Conservation (phyloP, 2,329 filamentous ascomycete genomes). For the Claviceps sp. region DNA sequence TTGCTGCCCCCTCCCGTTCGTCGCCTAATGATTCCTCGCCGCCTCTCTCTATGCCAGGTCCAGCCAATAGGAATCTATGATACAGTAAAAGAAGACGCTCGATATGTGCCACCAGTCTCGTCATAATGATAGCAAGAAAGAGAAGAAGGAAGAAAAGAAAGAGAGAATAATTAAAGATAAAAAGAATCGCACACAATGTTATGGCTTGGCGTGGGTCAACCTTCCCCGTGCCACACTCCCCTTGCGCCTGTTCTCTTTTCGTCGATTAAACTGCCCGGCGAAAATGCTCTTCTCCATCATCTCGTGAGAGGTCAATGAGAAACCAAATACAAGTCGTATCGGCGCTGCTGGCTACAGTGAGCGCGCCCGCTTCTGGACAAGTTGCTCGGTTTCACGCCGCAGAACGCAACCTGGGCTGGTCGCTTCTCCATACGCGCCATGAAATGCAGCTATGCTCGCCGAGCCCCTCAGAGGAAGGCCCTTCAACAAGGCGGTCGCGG, state of each 20-base stretch:
- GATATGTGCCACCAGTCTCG: no score
- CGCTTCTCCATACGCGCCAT: constrained; percentile 54
- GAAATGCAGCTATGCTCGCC: constrained; percentile 33
- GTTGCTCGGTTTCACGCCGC: constrained; percentile 67
- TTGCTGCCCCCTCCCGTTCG: no score
- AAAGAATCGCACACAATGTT: neutral
- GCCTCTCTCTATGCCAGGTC: neutral
- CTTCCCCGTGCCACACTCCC: neutral
- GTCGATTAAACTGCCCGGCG: neutral
- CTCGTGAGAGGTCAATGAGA: constrained; percentile 3
- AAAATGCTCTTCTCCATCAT: neutral
- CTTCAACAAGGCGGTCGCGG: constrained; percentile 50
- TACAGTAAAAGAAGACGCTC: neutral
- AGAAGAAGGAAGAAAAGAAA: neutral
- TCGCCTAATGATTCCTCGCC: no score
- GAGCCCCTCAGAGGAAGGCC: constrained; percentile 39
- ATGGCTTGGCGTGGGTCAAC: neutral
- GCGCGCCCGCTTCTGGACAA: constrained; percentile 32
- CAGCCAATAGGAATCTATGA: neutral
- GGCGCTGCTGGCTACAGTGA: constrained; percentile 17
- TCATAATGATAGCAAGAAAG: neutral
- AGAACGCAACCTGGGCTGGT: constrained; percentile 74
- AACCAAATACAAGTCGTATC: constrained; percentile 34
- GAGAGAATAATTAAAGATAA: neutral
- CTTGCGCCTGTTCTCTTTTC: neutral